Conservation (phyloP, 176 grass and related monocot genomes). For the Aegilops speltoides region DNA sequence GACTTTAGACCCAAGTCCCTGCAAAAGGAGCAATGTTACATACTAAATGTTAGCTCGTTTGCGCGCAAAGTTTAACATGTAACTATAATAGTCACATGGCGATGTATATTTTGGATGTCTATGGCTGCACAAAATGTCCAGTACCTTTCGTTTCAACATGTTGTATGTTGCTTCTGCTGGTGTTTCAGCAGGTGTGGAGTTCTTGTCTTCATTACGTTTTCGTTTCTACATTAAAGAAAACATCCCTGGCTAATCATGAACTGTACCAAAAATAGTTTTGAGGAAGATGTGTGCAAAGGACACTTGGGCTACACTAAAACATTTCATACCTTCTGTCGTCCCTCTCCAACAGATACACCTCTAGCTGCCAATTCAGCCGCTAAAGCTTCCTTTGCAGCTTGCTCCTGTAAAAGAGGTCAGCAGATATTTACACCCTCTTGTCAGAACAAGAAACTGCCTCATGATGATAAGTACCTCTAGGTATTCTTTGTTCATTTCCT, state of each 20-base stretch:
- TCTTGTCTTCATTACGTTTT: slow-evolving; percentile 62
- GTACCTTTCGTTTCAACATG: slow-evolving; percentile 89
- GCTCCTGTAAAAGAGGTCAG: slow-evolving; percentile 53
- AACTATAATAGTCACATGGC: neutral
- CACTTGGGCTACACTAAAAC: neutral
- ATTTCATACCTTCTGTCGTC: slow-evolving; percentile 51
- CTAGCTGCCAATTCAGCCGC: slow-evolving; percentile 60
- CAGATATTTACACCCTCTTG: neutral
- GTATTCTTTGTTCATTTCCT: slow-evolving; percentile 99
- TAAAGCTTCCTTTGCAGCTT: slow-evolving; percentile 84
- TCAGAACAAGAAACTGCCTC: slow-evolving; percentile 21
- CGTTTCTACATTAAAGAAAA: slow-evolving; percentile 48
- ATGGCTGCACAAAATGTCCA: neutral
- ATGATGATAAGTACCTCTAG: slow-evolving; percentile 66
- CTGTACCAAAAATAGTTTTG: neutral
- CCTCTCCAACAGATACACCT: slow-evolving; percentile 49
- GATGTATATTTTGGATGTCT: neutral
- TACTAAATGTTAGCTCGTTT: neutral
- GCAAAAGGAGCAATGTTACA: slow-evolving; percentile 24
- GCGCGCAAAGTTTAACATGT: neutral
- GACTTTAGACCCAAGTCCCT: slow-evolving; percentile 67
- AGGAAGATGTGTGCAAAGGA: slow-evolving; percentile 2
- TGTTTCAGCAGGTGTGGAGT: slow-evolving; percentile 54
- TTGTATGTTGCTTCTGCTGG: slow-evolving; percentile 80
- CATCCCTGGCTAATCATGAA: neutral